A percentile compares a stretch with the other conserved stretches of the same genome.
These are phyloP conservation scores for Aristolochia californica DNA, from an alignment of 164 flowering plant species.

Conservation along the genomic window DNA sequence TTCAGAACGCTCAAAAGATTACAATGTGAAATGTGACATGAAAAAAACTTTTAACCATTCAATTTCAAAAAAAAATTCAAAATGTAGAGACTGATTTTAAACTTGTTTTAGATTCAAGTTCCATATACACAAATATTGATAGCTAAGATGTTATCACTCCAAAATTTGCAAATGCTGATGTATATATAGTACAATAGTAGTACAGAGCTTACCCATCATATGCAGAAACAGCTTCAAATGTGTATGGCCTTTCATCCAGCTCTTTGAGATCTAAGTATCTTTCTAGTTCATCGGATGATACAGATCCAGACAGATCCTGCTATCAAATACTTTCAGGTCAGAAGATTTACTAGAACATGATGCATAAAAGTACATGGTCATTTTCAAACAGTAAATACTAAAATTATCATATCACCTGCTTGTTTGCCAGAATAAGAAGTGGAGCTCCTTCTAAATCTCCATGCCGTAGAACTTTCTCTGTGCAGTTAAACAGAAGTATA, in stretches of 20 bases:
- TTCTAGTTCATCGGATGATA: constrained; percentile 69
- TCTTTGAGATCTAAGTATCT: constrained; percentile 86
- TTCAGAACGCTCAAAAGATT: not conserved
- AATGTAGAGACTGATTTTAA: not conserved
- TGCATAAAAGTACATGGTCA: not conserved
- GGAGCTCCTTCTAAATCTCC: constrained; percentile 96
- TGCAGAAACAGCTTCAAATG: constrained; percentile 86
- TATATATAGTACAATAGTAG: not conserved
- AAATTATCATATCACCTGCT: constrained; percentile 50
- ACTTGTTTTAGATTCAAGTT: not conserved
- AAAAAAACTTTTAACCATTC: not conserved
- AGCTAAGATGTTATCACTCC: not conserved
- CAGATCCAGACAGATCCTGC: constrained; percentile 80
- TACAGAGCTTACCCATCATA: constrained; percentile 61
- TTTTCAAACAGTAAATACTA: not conserved
- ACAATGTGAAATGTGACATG: not conserved
- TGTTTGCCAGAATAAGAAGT: constrained; percentile 79
- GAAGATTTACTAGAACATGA: not conserved
- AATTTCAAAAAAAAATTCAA: not conserved
- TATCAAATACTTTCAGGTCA: constrained; percentile 3
- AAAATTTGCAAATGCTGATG: not conserved
- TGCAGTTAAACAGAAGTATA: not conserved
- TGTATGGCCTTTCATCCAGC: constrained; percentile 72
- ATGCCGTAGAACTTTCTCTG: constrained; percentile 88
- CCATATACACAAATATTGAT: not conserved